These are phyloP conservation scores for Boehmeria nivea DNA, from an alignment of 306 rosid genomes.

Conservation along the genomic window DNA sequence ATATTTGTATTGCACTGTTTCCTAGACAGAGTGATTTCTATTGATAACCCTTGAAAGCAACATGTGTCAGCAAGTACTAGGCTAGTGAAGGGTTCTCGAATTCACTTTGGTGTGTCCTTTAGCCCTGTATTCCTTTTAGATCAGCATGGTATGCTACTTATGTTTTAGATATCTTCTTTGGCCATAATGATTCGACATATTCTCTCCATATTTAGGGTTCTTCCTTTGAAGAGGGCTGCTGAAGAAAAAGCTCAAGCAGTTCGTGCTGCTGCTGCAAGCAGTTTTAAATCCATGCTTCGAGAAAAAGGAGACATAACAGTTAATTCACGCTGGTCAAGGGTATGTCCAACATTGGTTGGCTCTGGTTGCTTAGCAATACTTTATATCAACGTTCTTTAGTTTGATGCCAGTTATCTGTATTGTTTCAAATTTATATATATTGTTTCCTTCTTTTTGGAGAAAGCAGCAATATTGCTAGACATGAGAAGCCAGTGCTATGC, in stretches of 20 bases:
- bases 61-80: constrained; percentile 80
- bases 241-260: constrained; percentile 79
- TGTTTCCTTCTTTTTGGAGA: not conserved
- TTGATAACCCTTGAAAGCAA: constrained; percentile 70
- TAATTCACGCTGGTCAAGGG: constrained; percentile 97
- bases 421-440: not conserved
- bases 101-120: constrained; percentile 61
- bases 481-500: not conserved
- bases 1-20: constrained; percentile 61
- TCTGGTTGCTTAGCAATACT: too few relatives aligned
- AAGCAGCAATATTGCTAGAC: too few relatives aligned
- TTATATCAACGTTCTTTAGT: not conserved
- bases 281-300: constrained; percentile 77
- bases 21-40: constrained; percentile 73
- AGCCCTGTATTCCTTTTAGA: constrained; percentile 42
- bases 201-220: constrained; percentile 53
- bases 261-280: constrained; percentile 53
- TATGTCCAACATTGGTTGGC: too few relatives aligned
- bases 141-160: constrained; percentile 40
- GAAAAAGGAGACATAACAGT: constrained; percentile 68
- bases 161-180: constrained; percentile 17
- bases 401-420: not conserved
- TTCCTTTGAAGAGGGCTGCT: constrained; percentile 80
- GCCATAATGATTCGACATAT: constrained; percentile 25
- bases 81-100: constrained; percentile 66